Evolutionary conservation across 1,284 basidiomycete genomes (phyloP), one percentile per base, ranked within the genome.

Genomic region (Tremellales sp.): DNA sequence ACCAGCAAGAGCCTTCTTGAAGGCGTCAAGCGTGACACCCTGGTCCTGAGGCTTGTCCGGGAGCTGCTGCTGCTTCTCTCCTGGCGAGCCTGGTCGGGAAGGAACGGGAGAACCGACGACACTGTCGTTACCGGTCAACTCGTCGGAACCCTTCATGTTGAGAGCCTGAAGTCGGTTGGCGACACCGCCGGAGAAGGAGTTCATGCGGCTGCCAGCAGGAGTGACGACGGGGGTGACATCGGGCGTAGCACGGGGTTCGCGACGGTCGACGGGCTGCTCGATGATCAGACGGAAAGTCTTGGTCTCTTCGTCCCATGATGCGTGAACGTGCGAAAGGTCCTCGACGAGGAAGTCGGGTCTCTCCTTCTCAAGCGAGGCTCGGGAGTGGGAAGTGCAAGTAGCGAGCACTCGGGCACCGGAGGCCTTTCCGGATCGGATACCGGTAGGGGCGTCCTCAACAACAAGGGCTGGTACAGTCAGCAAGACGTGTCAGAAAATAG

Each of bases 371-470:
- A 75, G 65, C 43, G 67, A 63, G 45, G 68, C 73, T 46, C 66
- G 59, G 22, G 70, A 65, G 60, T 78, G 76, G 1, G 70, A 72
- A 2, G 76, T 77, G 58, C 72, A 75, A 37, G 75, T 73, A 21
- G 75, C 75, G 25, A 76, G 60, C 22, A 78, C 75, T 27, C 67
- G 68, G 45, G 65, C 63, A 51, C 77, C 77, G 0, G 76, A 71
- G 3, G 74, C 76, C 55, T 75, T 70, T 13, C 75, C 77, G 7
- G 74, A 58, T 39, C 67, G 64, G 57, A 78, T 73, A 49, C 77
- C 76, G 5, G 75, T 76, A 1, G 77, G 77, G 1, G 77, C 76
- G 54, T 78, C 77, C 56, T 76, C 75, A 15, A 77, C 61, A 36
- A 76, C 75, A 45, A 77, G 54, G 36, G 68, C 58, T 60, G 40